These are phyloP conservation scores for Trichoderma semiorbis DNA, from an alignment of 2,329 filamentous ascomycete genomes.

Conservation along the genomic window DNA sequence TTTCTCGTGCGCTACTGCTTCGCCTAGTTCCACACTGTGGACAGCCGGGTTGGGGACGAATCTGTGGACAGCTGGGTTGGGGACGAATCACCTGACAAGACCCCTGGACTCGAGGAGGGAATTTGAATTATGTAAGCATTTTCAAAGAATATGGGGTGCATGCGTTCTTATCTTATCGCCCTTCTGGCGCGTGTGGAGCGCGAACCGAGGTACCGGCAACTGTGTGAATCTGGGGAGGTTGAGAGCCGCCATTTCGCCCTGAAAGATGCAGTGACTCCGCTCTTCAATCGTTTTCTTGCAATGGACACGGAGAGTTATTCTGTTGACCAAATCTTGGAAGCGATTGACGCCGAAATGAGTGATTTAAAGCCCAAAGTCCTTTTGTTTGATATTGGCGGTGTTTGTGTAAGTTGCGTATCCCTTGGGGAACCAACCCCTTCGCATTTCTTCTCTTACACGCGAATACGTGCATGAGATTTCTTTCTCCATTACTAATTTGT, in stretches of 20 bases:
- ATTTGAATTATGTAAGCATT: not conserved
- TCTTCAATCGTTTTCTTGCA: not conserved
- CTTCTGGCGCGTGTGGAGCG: not conserved
- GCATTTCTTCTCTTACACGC: not conserved
- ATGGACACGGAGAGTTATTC: constrained; percentile 12
- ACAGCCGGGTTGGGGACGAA: constrained; percentile 33
- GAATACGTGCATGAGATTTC: not conserved
- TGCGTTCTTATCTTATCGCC: constrained; percentile 14
- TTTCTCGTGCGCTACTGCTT: constrained; percentile 21
- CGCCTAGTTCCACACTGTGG: constrained; percentile 22
- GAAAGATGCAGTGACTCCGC: not conserved
- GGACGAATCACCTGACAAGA: constrained; percentile 37
- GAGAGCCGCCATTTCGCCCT: not conserved
- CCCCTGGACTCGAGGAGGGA: not conserved
- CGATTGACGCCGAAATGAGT: constrained; percentile 38
- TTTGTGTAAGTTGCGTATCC: constrained; percentile 68
- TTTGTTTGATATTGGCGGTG: constrained; percentile 93
- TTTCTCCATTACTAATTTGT: constrained; percentile 9
- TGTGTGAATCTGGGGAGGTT: not conserved
- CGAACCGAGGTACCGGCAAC: constrained; percentile 20
- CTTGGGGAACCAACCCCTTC: not conserved
- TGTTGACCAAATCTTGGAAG: constrained; percentile 29
- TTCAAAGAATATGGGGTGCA: not conserved
- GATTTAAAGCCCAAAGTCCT: constrained; percentile 63
- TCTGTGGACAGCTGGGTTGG: constrained; percentile 33